Conservation (phyloP, 176 grass and related monocot species). For the Ensete glaucum region DNA sequence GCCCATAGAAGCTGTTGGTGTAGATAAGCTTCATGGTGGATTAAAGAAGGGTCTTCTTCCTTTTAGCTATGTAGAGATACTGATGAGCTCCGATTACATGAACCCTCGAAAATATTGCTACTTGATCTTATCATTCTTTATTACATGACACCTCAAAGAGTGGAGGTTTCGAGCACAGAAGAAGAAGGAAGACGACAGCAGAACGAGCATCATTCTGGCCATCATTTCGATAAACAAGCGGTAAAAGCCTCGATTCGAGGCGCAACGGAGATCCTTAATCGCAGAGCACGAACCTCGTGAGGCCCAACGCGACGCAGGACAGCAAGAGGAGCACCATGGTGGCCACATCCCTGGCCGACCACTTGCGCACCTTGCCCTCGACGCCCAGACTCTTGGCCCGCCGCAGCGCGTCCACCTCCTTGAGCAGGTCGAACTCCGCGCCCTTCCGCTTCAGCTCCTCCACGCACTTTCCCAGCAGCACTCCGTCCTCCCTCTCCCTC, state of each 20-base stretch:
- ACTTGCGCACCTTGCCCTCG: slow-evolving; percentile 48
- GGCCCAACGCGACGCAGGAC: slow-evolving; percentile 57
- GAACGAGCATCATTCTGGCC: slow-evolving; percentile 6
- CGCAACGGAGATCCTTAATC: slow-evolving; percentile 19
- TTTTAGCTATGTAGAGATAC: too few relatives aligned
- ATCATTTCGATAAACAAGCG: not conserved
- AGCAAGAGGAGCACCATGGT: slow-evolving; percentile 41
- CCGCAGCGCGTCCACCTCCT: slow-evolving; percentile 90
- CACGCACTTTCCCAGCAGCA: slow-evolving; percentile 65
- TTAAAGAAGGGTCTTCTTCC: too few relatives aligned
- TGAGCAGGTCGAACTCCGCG: slow-evolving; percentile 69
- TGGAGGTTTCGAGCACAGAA: not conserved
- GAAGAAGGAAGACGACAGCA: not conserved
- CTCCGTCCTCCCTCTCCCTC: slow-evolving; percentile 68
- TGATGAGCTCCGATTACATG: too few relatives aligned
- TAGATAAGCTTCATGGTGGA: too few relatives aligned
- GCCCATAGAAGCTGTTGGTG: too few relatives aligned
- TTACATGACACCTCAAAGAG: not conserved
- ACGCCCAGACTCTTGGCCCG: slow-evolving; percentile 78
- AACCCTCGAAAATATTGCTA: too few relatives aligned
- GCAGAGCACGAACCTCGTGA: slow-evolving; percentile 80
- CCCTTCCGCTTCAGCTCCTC: slow-evolving; percentile 76
- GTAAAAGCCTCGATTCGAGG: too few relatives aligned
- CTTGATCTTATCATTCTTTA: not conserved
- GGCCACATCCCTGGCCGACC: slow-evolving; percentile 55